Evolutionary conservation across 805 yeast genomes (phyloP), one percentile per base, ranked within the genome.

Genomic region (Metschnikowia kofuensis): DNA sequence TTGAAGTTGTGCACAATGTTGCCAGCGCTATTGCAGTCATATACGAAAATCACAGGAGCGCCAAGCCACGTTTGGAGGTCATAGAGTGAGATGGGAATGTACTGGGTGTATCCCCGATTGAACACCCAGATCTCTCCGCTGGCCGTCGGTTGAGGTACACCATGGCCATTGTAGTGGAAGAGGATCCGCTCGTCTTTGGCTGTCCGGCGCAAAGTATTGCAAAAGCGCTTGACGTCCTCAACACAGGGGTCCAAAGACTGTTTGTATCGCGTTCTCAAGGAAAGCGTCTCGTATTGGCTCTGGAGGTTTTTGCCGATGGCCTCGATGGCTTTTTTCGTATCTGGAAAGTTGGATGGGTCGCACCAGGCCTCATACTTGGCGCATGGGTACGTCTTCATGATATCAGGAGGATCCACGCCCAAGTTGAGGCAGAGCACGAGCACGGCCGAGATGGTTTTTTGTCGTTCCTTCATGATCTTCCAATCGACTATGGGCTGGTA

Each of bases 111-210:
- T 1, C 96, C 96, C 56, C 97, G 75, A 66, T 94, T 94, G 72
- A 94, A 94, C 10, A 94, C 98, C 99, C 99, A 94, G 28, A 94
- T 89, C 63, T 94, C 99, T 26, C 99, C 99, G 40, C 91, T 82
- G 34, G 89, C 83, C 0, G 99, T 94, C 0, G 99, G 98, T 59
- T 89, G 89, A 0, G 99, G 99, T 1, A 94, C 99, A 26, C 99
- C 99, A 63, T 94, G 99, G 7, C 99, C 99, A 59, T 94, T 94
- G 65, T 94, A 94, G 65, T 94, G 98, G 65, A 94, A 92, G 46
- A 94, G 66, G 9, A 92, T 87, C 51, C 99, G 76, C 64, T 92
- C 98, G 53, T 92, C 97, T 61, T 91, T 89, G 2, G 97, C 96
- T 49, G 87, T 86, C 48, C 97, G 77, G 56, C 99, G 75, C 51